Percentiles rank a stretch among this genome's conserved stretches.
Evolutionary conservation across 2,329 filamentous ascomycete genomes (phyloP).

Genomic region (Trichocomaceae sp.): DNA sequence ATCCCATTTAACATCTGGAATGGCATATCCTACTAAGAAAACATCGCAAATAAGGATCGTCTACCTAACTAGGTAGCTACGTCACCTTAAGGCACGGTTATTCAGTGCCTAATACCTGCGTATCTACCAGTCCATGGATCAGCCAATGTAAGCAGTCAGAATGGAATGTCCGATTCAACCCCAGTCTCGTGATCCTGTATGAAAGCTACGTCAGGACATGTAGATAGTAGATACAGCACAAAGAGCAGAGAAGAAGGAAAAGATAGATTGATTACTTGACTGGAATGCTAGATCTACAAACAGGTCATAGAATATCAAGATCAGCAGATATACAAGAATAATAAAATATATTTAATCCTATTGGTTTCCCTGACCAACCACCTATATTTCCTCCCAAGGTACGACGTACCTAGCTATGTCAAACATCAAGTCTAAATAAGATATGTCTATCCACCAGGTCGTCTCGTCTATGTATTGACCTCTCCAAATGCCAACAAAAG

Average conservation of each 20-base stretch:
- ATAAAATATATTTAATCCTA: not conserved
- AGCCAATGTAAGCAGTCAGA: not conserved
- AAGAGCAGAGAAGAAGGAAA: too few relatives aligned
- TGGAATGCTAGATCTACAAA: too few relatives aligned
- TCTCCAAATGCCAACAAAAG: not conserved
- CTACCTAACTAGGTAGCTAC: too few relatives aligned
- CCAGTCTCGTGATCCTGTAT: not conserved
- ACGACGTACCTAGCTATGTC: not conserved
- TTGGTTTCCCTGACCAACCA: not conserved
- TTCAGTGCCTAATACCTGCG: too few relatives aligned
- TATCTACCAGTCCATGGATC: not conserved
- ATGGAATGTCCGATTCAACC: conserved; percentile 10
- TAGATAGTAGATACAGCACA: not conserved
- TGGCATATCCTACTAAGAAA: too few relatives aligned
- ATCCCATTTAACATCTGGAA: too few relatives aligned
- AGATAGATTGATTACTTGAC: too few relatives aligned
- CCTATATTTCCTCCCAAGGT: not conserved
- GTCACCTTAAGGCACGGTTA: too few relatives aligned
- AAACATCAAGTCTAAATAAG: not conserved
- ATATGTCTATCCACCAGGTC: not conserved
- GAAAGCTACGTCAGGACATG: not conserved
- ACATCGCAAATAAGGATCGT: too few relatives aligned
- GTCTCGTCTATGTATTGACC: not conserved
- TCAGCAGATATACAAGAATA: too few relatives aligned
- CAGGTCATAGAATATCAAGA: too few relatives aligned